phyloP scores from a whole-genome alignment of 768 basidiomycete genomes.

The Fomitopsis pulvina region DNA sequence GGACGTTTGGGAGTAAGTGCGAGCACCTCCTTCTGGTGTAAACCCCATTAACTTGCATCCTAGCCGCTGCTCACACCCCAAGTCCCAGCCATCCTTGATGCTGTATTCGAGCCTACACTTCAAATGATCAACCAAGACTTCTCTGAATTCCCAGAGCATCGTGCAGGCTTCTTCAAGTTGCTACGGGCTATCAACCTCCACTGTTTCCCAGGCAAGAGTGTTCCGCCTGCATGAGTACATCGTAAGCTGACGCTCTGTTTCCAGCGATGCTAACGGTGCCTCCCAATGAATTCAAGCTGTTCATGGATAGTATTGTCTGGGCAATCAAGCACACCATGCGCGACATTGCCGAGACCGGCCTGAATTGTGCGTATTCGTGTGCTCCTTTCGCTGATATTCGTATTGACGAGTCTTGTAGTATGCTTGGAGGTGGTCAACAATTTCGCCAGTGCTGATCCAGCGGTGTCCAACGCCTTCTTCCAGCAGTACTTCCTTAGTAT shows the following conservation, averaged over 20 bases:
- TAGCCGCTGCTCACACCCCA: slow-evolving; percentile 86
- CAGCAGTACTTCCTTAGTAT: slow-evolving; percentile 92
- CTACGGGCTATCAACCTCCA: slow-evolving; percentile 86
- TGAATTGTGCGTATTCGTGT: slow-evolving; percentile 50
- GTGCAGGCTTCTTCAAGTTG: slow-evolving; percentile 94
- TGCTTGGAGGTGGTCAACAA: slow-evolving; percentile 94
- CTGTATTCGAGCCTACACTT: slow-evolving; percentile 94
- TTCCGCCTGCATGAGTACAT: background rate
- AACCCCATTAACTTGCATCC: slow-evolving; percentile 4
- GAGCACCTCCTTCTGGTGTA: background rate
- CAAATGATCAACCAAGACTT: slow-evolving; percentile 99
- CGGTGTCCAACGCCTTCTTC: slow-evolving; percentile 90
- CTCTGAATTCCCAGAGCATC: slow-evolving; percentile 96
- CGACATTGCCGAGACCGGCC: slow-evolving; percentile 90
- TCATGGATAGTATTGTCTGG: slow-evolving; percentile 98
- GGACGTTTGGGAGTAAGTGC: slow-evolving; percentile 74
- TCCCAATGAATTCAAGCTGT: slow-evolving; percentile 91
- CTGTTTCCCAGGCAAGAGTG: slow-evolving; percentile 89
- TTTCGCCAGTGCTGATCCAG: slow-evolving; percentile 74
- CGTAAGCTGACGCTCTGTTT: background rate
- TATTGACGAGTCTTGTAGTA: slow-evolving; percentile 38
- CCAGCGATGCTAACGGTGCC: slow-evolving; percentile 79
- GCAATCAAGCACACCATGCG: slow-evolving; percentile 99
- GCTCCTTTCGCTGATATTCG: background rate
- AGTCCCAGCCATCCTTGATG: slow-evolving; percentile 91